Percentiles rank a stretch among this genome's conserved stretches.
Conservation (phyloP, 139 green algal genomes). For the Coelastrella sp. region DNA sequence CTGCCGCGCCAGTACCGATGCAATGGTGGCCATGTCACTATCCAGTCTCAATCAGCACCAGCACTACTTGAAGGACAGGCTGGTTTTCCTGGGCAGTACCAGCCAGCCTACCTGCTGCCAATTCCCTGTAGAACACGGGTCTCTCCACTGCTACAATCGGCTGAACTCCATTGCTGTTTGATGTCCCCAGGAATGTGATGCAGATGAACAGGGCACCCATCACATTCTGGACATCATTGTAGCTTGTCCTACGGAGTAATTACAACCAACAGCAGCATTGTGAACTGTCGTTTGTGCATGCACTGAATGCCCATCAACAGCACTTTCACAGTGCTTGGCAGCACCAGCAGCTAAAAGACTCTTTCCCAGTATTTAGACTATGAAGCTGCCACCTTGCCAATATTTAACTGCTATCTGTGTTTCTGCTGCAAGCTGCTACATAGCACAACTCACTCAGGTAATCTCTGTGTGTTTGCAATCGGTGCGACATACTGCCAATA, state of each 20-base stretch:
- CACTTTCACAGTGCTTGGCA: no score
- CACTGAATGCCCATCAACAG: neutral
- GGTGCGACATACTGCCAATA: no score
- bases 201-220: constrained; percentile 69
- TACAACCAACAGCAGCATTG: neutral
- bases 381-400: no score
- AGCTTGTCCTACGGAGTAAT: neutral
- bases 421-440: no score
- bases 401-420: no score
- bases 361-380: no score
- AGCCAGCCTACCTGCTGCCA: constrained; percentile 31
- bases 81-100: neutral
- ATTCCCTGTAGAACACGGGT: constrained; percentile 47
- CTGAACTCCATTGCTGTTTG: constrained; percentile 44
- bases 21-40: neutral
- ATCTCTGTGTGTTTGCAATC: no score
- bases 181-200: constrained; percentile 52
- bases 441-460: no score
- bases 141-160: constrained; percentile 42
- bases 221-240: constrained; percentile 72
- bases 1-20: neutral
- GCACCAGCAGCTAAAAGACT: no score
- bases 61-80: neutral
- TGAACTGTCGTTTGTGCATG: neutral
- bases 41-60: neutral